A percentile compares a stretch with the other conserved stretches of the same genome.
Evolutionary conservation across 2,329 filamentous ascomycete species (phyloP).

Genomic region (Gaeumannomyces sp.): DNA sequence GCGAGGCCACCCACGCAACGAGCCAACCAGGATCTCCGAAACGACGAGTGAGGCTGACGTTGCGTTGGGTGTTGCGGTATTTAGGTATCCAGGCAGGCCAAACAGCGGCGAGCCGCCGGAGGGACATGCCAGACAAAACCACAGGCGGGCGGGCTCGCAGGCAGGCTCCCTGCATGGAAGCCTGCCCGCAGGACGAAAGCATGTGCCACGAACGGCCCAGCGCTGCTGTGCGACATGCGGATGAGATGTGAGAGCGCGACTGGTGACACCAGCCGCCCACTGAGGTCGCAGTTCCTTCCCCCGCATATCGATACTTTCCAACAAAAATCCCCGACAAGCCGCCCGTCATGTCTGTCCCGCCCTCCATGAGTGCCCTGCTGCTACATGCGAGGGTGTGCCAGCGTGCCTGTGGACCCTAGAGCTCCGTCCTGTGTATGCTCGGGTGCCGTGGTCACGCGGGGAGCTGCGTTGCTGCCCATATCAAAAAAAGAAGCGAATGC

Average conservation of each 20-base stretch:
- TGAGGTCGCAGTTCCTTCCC: neutral
- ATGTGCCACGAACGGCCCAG: neutral
- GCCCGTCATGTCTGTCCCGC: no score
- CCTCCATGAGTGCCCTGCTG: neutral
- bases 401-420: no score
- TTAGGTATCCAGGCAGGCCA: neutral
- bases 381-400: neutral
- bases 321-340: neutral
- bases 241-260: neutral
- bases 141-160: no score
- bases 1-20: neutral
- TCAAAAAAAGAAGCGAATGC: neutral
- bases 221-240: neutral
- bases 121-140: no score
- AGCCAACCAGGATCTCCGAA: neutral
- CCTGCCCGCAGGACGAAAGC: neutral
- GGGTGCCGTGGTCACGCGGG: neutral
- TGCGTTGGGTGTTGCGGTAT: conserved; percentile 1
- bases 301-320: neutral
- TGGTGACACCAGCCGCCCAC: neutral
- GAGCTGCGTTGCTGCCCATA: neutral
- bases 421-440: neutral
- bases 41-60: neutral
- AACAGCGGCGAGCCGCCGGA: no score
- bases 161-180: neutral